Conservation (phyloP, 1,139 yeast species). For the Kluyveromyces marxianus region DNA sequence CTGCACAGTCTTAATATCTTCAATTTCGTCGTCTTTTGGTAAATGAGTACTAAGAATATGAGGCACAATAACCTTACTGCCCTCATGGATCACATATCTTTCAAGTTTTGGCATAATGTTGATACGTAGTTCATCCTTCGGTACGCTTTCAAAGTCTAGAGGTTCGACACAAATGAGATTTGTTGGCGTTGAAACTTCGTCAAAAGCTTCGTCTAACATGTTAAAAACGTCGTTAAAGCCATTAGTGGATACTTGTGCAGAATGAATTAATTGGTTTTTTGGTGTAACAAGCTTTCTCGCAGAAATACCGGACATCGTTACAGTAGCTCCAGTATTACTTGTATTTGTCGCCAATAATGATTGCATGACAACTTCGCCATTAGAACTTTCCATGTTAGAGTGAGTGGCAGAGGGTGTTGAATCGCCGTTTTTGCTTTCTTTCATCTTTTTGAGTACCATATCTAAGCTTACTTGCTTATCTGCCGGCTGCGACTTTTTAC, state of each 20-base stretch:
- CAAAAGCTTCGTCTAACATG: background rate
- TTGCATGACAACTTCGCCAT: background rate
- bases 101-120: background rate
- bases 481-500: conserved; percentile 15
- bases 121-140: background rate
- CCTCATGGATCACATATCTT: background rate
- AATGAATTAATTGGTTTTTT: conserved; percentile 22
- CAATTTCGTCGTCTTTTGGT: conserved; percentile 2
- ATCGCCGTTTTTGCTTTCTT: background rate
- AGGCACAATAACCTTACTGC: conserved; percentile 1
- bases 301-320: conserved; percentile 15
- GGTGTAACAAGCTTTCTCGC: conserved; percentile 17
- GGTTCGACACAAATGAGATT: background rate
- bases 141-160: background rate
- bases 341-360: background rate
- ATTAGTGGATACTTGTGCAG: conserved; percentile 24
- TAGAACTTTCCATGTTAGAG: background rate
- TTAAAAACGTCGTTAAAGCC: conserved; percentile 17
- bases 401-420: background rate
- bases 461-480: conserved; percentile 24
- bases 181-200: background rate
- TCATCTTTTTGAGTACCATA: background rate
- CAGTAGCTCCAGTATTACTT: background rate
- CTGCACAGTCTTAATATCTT: conserved; percentile 24
- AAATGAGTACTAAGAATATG: background rate